Conservation (phyloP, 1,284 basidiomycete species). For the Ustilago bromivora region DNA sequence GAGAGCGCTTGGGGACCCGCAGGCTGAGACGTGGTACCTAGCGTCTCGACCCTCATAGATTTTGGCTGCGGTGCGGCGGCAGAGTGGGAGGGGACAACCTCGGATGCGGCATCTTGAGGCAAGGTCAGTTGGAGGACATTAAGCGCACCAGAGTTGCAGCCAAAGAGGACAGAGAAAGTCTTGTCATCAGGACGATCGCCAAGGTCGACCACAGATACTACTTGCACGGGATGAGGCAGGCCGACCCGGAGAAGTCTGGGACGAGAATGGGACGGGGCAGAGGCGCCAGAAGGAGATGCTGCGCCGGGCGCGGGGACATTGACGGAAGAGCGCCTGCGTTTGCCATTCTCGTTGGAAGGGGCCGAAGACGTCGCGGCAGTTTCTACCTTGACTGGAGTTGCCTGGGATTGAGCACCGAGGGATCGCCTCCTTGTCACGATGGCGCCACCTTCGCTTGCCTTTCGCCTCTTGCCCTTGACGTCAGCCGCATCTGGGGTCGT, state of each 20-base stretch:
- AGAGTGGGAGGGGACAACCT: neutral
- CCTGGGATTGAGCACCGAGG: slow-evolving; percentile 12
- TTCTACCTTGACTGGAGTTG: slow-evolving; percentile 8
- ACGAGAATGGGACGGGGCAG: slow-evolving; percentile 9
- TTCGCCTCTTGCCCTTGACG: slow-evolving; percentile 53
- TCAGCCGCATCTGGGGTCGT: slow-evolving; percentile 13
- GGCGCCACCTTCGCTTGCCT: slow-evolving; percentile 42
- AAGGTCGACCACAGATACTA: slow-evolving; percentile 47
- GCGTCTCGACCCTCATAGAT: slow-evolving; percentile 35
- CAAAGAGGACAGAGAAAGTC: slow-evolving; percentile 48
- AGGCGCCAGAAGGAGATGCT: slow-evolving; percentile 17
- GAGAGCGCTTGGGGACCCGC: slow-evolving; percentile 53
- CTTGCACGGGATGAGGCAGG: slow-evolving; percentile 53
- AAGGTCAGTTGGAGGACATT: slow-evolving; percentile 45
- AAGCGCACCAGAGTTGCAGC: slow-evolving; percentile 39
- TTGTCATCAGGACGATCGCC: slow-evolving; percentile 9
- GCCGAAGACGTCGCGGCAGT: slow-evolving; percentile 7
- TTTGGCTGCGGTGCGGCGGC: slow-evolving; percentile 14
- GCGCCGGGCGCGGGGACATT: slow-evolving; percentile 10
- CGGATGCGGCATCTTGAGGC: slow-evolving; percentile 3
- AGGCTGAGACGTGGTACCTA: slow-evolving; percentile 49
- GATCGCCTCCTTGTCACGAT: slow-evolving; percentile 26
- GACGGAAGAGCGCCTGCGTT: slow-evolving; percentile 50
- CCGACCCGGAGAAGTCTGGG: slow-evolving; percentile 41
- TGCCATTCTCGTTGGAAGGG: slow-evolving; percentile 55